A percentile compares a stretch with the other conserved stretches of the same genome.
Evolutionary conservation across 345 rosid species (phyloP).

Genomic region (Balakata baccata): DNA sequence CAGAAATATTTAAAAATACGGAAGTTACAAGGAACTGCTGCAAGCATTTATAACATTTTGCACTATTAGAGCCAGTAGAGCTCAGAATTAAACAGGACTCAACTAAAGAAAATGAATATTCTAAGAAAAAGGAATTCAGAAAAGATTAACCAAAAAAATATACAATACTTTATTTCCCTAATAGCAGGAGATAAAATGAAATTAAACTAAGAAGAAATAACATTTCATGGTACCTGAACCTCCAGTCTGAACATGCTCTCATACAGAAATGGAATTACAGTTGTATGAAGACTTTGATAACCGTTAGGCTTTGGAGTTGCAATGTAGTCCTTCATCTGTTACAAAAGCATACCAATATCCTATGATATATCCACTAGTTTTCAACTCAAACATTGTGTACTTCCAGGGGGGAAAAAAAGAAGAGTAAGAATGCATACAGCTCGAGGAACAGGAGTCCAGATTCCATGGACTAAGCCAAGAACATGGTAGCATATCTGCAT

Average conservation of each 20-base stretch:
- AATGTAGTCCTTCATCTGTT: conserved; percentile 93
- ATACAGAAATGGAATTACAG: conserved; percentile 30
- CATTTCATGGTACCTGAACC: conserved; percentile 24
- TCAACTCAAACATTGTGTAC: not conserved
- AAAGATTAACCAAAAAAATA: not conserved
- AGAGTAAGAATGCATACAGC: conserved; percentile 51
- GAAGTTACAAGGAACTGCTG: not conserved
- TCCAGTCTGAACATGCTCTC: conserved; percentile 32
- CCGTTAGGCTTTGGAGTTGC: conserved; percentile 99
- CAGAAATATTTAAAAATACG: not conserved
- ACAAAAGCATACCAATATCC: conserved; percentile 13
- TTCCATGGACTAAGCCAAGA: conserved; percentile 92
- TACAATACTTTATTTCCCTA: not conserved
- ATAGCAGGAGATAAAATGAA: not conserved
- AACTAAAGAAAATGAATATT: not conserved
- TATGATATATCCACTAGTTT: not conserved
- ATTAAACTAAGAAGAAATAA: not conserved
- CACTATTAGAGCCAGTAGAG: not conserved
- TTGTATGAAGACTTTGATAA: conserved; percentile 94
- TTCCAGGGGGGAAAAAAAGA: not conserved
- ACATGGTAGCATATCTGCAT: conserved; percentile 96
- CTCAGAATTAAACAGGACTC: not conserved
- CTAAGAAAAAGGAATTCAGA: not conserved
- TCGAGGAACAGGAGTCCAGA: conserved; percentile 96
- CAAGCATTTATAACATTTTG: not conserved